Evolutionary conservation across 768 basidiomycete genomes (phyloP), one percentile per base, ranked within the genome.

Genomic region (Chalciporus pseudorubinellus): DNA sequence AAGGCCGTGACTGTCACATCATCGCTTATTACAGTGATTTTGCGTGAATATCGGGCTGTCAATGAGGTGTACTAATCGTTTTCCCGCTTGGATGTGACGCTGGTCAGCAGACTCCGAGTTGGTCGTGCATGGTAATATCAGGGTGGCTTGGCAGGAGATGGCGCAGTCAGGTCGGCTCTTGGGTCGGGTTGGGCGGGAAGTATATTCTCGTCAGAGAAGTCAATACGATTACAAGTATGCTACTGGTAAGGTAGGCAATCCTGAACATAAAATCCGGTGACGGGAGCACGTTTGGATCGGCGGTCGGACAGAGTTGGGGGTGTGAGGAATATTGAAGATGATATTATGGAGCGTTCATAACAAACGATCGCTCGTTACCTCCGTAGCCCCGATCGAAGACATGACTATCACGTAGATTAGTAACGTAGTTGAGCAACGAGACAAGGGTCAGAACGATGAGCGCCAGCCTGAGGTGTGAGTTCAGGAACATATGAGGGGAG

Each of bases 311-410:
- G 29, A 12, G 4, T n/a, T n/a, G n/a, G n/a, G n/a, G n/a, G n/a
- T n/a, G n/a, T n/a, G n/a, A n/a, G n/a, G n/a, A n/a, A n/a, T n/a
- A n/a, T n/a, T n/a, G n/a, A n/a, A n/a, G n/a, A n/a, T n/a, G n/a
- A n/a, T n/a, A n/a, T n/a, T n/a, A n/a, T 13, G 12, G 29, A 13
- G 29, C 29, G 1, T 16, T 36, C 34, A 36, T 8, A 10, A 8
- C 16, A 16, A 36, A n/a, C 34, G 34, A 36, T 16, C 44, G 50
- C 36, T 40, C 4, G 50, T 57, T 64, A 61, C 38, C 55, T 62
- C 62, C 61, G 61, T 64, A 33, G 19, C 47, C 43, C 62, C 55
- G 61, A 50, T 63, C 43, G 10, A 40, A 48, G 29, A 34, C 29
- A 36, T 20, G 33, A 36, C 6, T 36, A n/a, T n/a, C 34, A 36